Evolutionary conservation across 768 basidiomycete genomes (phyloP).

Genomic region (Tricholoma hemisulphureum): DNA sequence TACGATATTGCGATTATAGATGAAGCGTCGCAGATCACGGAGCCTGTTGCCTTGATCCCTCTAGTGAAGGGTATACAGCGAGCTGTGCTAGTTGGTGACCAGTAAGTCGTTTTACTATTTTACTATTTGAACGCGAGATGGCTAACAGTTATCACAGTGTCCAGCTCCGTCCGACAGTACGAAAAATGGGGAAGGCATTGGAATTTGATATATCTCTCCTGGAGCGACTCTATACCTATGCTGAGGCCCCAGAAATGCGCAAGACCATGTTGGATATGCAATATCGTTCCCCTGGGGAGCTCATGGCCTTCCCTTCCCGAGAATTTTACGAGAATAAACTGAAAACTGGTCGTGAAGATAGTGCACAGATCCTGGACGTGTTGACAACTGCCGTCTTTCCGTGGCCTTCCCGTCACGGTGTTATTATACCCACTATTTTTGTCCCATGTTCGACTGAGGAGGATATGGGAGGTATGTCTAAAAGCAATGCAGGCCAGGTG

Average conservation of each 20-base stretch:
- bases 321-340: constrained; percentile 63
- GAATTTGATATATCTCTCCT: constrained; percentile 61
- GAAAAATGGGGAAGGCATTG: constrained; percentile 54
- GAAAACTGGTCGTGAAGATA: constrained; percentile 42
- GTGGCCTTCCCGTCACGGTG: constrained; percentile 46
- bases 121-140: not conserved
- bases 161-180: constrained; percentile 65
- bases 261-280: constrained; percentile 71
- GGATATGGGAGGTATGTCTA: constrained; percentile 57
- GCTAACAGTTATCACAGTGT: constrained; percentile 39
- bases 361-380: constrained; percentile 35
- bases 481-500: constrained; percentile 60
- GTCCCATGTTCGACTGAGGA: constrained; percentile 58
- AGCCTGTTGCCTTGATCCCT: constrained; percentile 63
- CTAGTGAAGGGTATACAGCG: constrained; percentile 60
- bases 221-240: constrained; percentile 54
- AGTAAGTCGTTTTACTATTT: constrained; percentile 48
- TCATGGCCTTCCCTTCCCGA: constrained; percentile 59
- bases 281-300: constrained; percentile 59
- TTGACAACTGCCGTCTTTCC: constrained; percentile 48
- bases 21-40: constrained; percentile 70
- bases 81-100: constrained; percentile 67
- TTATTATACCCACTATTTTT: constrained; percentile 53
- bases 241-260: constrained; percentile 32
- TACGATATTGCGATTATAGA: constrained; percentile 67